These are phyloP conservation scores for Saccharomyces uvarum DNA, from an alignment of 1,139 yeast genomes.

Conservation along the genomic window DNA sequence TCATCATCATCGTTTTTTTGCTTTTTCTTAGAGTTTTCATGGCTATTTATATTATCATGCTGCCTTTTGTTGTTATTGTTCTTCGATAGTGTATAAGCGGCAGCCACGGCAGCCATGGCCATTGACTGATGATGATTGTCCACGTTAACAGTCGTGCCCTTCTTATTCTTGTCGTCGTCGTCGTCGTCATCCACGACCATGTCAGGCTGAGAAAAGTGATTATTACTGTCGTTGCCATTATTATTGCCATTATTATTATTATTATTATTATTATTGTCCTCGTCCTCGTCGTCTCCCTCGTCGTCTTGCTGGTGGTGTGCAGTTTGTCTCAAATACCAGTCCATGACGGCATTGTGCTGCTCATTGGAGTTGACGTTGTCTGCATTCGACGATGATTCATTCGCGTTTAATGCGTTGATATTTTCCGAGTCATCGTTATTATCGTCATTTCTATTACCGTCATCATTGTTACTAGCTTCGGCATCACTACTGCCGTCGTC, in stretches of 20 bases:
- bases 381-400: conserved; percentile 4
- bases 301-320: conserved; percentile 12
- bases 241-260: conserved; percentile 4
- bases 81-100: background rate
- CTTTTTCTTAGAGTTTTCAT: background rate
- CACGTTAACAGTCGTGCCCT: background rate
- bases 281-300: conserved; percentile 22
- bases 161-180: background rate
- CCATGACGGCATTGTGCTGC: conserved; percentile 22
- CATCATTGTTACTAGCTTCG: conserved; percentile 10
- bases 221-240: conserved; percentile 1
- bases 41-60: background rate
- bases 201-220: background rate
- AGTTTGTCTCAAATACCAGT: conserved; percentile 30
- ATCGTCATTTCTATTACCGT: conserved; percentile 14
- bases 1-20: background rate
- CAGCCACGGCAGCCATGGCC: background rate
- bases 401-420: background rate
- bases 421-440: conserved; percentile 6
- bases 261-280: conserved; percentile 6
- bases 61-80: background rate
- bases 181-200: conserved; percentile 1
- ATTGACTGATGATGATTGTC: conserved; percentile 6
- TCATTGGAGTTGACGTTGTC: conserved; percentile 32
- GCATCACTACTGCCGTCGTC: background rate